Percentiles rank a stretch among this genome's conserved stretches.
These are phyloP conservation scores for Boechera divaricarpa DNA, from an alignment of 345 rosid species.

Conservation along the genomic window DNA sequence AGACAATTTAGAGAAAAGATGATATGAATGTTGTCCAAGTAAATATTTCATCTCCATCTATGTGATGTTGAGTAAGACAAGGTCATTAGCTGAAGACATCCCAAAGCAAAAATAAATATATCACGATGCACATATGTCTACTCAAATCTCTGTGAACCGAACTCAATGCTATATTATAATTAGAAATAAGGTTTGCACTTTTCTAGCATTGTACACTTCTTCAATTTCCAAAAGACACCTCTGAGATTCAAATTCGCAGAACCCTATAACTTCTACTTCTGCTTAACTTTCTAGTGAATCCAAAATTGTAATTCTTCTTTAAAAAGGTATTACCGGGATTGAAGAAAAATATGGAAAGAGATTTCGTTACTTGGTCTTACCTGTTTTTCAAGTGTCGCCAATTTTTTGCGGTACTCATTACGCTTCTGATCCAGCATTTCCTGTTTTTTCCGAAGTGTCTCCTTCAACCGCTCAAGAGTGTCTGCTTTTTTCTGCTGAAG, in stretches of 20 bases:
- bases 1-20: constrained; percentile 39
- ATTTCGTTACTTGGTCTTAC: constrained; percentile 43
- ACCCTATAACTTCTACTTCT: constrained; percentile 5
- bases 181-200: constrained; percentile 11
- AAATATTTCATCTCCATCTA: constrained; percentile 18
- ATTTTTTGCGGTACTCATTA: constrained; percentile 69
- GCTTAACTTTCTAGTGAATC: constrained; percentile 27
- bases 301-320: neutral
- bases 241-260: constrained; percentile 11
- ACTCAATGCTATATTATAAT: neutral
- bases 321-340: neutral
- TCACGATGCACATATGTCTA: neutral
- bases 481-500: constrained; percentile 81
- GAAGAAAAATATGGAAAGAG: neutral
- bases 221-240: constrained; percentile 4
- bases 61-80: constrained; percentile 4
- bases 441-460: constrained; percentile 86
- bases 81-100: constrained; percentile 28
- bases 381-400: constrained; percentile 78
- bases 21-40: constrained; percentile 7
- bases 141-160: constrained; percentile 11
- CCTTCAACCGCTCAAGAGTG: constrained; percentile 78
- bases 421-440: constrained; percentile 91
- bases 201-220: constrained; percentile 15
- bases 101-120: neutral